Conservation (phyloP, 2,329 filamentous ascomycete species). For the Gremmenia infestans region DNA sequence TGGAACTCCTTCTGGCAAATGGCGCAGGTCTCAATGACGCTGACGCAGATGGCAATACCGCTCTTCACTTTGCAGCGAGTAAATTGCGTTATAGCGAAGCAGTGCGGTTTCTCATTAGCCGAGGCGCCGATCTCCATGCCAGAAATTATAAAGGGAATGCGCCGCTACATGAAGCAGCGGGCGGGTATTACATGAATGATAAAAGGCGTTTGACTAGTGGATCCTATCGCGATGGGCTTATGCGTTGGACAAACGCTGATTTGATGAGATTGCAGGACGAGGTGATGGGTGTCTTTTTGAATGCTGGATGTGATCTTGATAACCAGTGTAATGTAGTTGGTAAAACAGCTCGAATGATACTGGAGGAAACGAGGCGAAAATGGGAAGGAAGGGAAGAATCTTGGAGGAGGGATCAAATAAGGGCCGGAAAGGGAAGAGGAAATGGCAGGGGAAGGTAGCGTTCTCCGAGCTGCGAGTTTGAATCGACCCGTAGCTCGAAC, state of each 20-base stretch:
- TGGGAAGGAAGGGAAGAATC: too few relatives aligned
- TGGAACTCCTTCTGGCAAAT: slow-evolving; percentile 21
- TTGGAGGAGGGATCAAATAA: too few relatives aligned
- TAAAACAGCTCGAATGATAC: too few relatives aligned
- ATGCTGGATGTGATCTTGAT: slow-evolving; percentile 2
- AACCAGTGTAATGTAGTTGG: slow-evolving; percentile 17
- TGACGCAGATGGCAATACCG: slow-evolving; percentile 5
- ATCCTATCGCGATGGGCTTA: neutral
- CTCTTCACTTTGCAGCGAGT: too few relatives aligned
- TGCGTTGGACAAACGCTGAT: neutral
- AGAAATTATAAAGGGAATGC: slow-evolving; percentile 20
- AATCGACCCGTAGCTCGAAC: too few relatives aligned
- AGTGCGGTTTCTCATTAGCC: slow-evolving; percentile 15
- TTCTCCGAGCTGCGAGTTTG: too few relatives aligned
- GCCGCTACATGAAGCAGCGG: slow-evolving; percentile 21
- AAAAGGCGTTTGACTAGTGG: slow-evolving; percentile 6
- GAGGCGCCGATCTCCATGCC: slow-evolving; percentile 17
- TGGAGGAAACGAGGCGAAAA: too few relatives aligned
- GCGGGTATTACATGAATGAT: slow-evolving; percentile 4
- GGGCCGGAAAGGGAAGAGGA: too few relatives aligned
- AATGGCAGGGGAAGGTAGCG: too few relatives aligned
- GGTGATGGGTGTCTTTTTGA: slow-evolving; percentile 13
- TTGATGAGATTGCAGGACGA: slow-evolving; percentile 18
- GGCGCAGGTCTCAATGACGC: slow-evolving; percentile 17
- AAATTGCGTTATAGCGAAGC: slow-evolving; percentile 18